These are phyloP conservation scores for Pichia deserticola DNA, from an alignment of 805 yeast species.

Conservation along the genomic window DNA sequence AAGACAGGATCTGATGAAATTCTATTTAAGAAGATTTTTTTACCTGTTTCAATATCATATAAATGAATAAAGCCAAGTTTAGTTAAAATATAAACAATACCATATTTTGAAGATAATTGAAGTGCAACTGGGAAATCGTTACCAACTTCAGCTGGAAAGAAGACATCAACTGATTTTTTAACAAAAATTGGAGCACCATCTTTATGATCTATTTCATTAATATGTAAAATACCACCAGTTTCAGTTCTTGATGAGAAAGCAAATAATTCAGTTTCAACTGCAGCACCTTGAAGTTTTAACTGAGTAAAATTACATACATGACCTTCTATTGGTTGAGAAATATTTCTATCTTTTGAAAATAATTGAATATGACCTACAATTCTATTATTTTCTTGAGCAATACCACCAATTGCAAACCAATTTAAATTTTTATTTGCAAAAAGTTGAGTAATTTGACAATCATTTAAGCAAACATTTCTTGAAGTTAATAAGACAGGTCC, in stretches of 20 bases:
- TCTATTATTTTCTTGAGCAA: constrained; percentile 87
- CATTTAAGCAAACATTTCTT: constrained; percentile 71
- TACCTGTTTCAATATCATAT: constrained; percentile 89
- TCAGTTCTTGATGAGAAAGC: constrained; percentile 88
- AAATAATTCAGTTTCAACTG: constrained; percentile 76
- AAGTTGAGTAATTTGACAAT: constrained; percentile 85
- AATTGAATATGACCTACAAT: constrained; percentile 96
- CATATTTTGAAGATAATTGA: constrained; percentile 78
- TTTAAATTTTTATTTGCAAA: constrained; percentile 70
- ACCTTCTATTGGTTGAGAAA: constrained; percentile 96
- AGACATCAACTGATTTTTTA: constrained; percentile 87
- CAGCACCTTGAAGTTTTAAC: constrained; percentile 64
- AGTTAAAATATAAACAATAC: constrained; percentile 82
- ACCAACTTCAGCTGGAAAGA: constrained; percentile 93
- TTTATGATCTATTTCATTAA: constrained; percentile 93
- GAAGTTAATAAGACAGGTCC: constrained; percentile 80
- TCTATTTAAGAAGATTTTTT: constrained; percentile 89
- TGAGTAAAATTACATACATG: constrained; percentile 89
- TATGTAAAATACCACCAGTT: constrained; percentile 78
- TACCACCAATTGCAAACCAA: constrained; percentile 95
- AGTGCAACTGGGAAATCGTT: constrained; percentile 95
- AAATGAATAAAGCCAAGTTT: constrained; percentile 95
- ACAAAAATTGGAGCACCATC: constrained; percentile 74
- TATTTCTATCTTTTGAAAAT: constrained; percentile 78
- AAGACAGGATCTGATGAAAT: constrained; percentile 94